Base-by-base conservation (phyloP, 2,329 filamentous ascomycete species). In the Biscogniauxia mediterranea region DNA sequence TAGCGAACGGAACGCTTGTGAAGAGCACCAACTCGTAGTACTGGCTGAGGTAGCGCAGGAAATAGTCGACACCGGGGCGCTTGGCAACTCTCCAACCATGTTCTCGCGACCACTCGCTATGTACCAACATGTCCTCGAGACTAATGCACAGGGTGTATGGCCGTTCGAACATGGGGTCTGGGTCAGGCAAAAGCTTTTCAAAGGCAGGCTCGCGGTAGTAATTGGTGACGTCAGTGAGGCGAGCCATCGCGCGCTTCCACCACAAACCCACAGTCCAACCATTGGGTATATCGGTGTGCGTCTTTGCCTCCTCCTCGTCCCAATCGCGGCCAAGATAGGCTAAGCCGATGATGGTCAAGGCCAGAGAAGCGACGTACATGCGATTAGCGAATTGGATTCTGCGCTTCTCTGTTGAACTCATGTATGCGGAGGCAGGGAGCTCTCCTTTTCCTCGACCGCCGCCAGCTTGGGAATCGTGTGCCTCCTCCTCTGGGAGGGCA, bases 21-120 rank as follows among this genome's bases (percentile, higher is more conserved):
- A 98, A 99, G 66, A 99, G 87, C 57, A 98, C 95, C 58, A 99
- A 83, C 77, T 99, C 95, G 74, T 97, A 99, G 83, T 99, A 98
- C 77, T 97, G 93, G 78, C 91, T 94, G 55, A 99, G 85, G 76
- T 99, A 99, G 73, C 92, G 91, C 66, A 99, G 80, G 80, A 99
- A 99, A 80, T 99, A 99, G 79, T 99, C 95, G 64, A 96, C 86
- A 53, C 95, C 95, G 42, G 95, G 95, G 55, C 95, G 87, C 81
- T 99, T 99, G 26, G 95, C 95, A 64, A 96, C 85, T 68, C 94
- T 88, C 93, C 95, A 99, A 61, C 95, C 95, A 73, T 97, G 90
- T 75, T 98, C 92, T 60, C 94, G 87, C 23, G 88, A 86, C 95
- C 95, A 99, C 75, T 97, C 92, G 73, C 91, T 96, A 79, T 97